Evolutionary conservation across 768 basidiomycete genomes (phyloP).

Genomic region (Fomitopsis serialis): DNA sequence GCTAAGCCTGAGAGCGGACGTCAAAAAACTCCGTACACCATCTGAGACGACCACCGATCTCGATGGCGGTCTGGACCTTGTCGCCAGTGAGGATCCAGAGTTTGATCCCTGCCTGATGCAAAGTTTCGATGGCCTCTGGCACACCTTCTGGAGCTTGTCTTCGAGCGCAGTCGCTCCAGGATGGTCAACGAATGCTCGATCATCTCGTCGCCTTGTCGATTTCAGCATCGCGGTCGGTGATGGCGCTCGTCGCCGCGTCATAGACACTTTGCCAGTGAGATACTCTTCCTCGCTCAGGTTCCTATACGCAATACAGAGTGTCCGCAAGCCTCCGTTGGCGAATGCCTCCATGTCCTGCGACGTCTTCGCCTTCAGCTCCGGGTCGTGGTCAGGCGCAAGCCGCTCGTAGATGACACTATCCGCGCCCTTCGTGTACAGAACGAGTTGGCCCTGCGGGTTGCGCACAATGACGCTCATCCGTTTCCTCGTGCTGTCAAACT

Average conservation of each 20-base stretch:
- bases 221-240: conserved; percentile 83
- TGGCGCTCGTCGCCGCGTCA: conserved; percentile 74
- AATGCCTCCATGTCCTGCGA: conserved; percentile 87
- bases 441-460: conserved; percentile 72
- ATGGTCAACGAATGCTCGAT: conserved; percentile 83
- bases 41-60: conserved; percentile 54
- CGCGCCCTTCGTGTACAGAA: conserved; percentile 95
- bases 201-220: conserved; percentile 79
- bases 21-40: background rate
- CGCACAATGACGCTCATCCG: conserved; percentile 93
- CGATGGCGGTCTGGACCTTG: conserved; percentile 97
- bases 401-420: conserved; percentile 93
- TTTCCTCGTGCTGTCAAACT: conserved; percentile 93
- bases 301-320: conserved; percentile 83
- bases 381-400: conserved; percentile 72
- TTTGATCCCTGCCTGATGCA: conserved; percentile 94
- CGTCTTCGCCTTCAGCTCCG: conserved; percentile 68
- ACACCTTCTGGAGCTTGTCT: conserved; percentile 96
- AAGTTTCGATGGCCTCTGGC: conserved; percentile 88
- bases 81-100: conserved; percentile 98
- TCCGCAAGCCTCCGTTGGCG: conserved; percentile 89
- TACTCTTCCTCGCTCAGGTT: conserved; percentile 83
- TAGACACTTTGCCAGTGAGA: conserved; percentile 72
- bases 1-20: conserved; percentile 52
- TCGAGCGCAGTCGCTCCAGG: conserved; percentile 91